A percentile compares a stretch with the other conserved stretches of the same genome.
These are phyloP conservation scores for Colletotrichum sidae DNA, from an alignment of 2,329 filamentous ascomycete species.

Conservation along the genomic window DNA sequence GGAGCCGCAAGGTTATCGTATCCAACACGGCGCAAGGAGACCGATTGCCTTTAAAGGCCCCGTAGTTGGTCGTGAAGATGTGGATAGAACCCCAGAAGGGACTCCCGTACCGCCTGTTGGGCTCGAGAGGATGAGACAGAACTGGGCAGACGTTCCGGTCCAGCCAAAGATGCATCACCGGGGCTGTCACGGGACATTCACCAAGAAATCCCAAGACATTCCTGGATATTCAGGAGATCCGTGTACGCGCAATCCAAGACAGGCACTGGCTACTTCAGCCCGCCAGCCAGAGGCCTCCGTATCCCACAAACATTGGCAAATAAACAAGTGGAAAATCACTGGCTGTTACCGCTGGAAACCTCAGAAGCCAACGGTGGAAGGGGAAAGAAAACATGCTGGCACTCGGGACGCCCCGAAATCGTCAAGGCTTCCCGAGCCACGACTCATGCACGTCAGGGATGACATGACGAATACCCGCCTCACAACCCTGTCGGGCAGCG, in stretches of 20 bases:
- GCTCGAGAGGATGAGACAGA: slow-evolving; percentile 18
- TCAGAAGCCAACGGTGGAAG: neutral
- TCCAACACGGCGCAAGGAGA: neutral
- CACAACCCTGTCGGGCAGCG: slow-evolving; percentile 10
- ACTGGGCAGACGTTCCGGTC: neutral
- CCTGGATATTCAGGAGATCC: slow-evolving; percentile 7
- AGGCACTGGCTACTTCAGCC: neutral
- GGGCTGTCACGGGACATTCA: neutral
- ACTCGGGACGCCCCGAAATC: slow-evolving; percentile 9
- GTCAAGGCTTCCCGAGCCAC: slow-evolving; percentile 4
- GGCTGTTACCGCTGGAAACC: neutral
- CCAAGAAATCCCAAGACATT: slow-evolving; percentile 5
- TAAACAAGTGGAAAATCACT: too few species aligned
- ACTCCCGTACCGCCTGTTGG: neutral
- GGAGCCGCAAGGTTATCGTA: neutral
- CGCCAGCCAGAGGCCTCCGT: slow-evolving; percentile 7
- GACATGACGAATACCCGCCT: slow-evolving; percentile 3
- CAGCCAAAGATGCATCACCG: neutral
- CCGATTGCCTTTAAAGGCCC: slow-evolving; percentile 20
- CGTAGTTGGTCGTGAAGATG: neutral
- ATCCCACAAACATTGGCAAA: neutral
- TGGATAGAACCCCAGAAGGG: slow-evolving; percentile 20
- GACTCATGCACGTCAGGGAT: slow-evolving; percentile 26
- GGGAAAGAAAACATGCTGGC: neutral
- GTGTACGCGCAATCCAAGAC: slow-evolving; percentile 25